Conservation (phyloP, 2,329 filamentous ascomycete species). For the Fusarium palustre region DNA sequence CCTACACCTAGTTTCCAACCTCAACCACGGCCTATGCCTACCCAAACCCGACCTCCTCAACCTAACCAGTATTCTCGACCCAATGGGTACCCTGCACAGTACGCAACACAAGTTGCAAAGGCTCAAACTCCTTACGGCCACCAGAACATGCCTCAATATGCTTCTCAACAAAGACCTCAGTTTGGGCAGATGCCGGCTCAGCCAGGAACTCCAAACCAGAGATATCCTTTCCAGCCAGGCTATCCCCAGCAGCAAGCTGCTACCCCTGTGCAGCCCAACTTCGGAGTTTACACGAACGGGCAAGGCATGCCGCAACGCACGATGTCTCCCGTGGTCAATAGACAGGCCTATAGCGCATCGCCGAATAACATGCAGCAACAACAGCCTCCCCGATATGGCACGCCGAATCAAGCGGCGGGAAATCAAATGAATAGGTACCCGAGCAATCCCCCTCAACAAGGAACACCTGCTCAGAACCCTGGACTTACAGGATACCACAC, state of each 20-base stretch:
- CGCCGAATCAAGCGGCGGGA: constrained; percentile 48
- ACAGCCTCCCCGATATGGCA: constrained; percentile 50
- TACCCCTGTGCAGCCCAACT: constrained; percentile 54
- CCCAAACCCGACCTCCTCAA: constrained; percentile 54
- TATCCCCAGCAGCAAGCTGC: constrained; percentile 55
- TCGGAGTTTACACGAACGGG: constrained; percentile 58
- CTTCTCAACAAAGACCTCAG: constrained; percentile 60
- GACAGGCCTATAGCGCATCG: constrained; percentile 56
- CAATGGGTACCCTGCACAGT: constrained; percentile 61
- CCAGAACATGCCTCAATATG: constrained; percentile 62
- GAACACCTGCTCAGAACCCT: constrained; percentile 51
- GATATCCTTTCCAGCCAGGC: constrained; percentile 56
- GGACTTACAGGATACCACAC: constrained; percentile 61
- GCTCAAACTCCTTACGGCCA: constrained; percentile 65
- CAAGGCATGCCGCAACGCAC: constrained; percentile 55
- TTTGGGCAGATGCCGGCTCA: constrained; percentile 56
- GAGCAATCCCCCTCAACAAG: constrained; percentile 49
- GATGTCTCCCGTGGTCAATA: constrained; percentile 59
- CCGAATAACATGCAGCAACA: constrained; percentile 49
- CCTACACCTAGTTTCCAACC: constrained; percentile 58
- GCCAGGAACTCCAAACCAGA: constrained; percentile 57
- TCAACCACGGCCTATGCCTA: constrained; percentile 53
- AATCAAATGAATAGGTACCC: constrained; percentile 51
- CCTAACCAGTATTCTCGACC: constrained; percentile 63
- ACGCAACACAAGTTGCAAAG: constrained; percentile 64